A percentile compares a stretch with the other conserved stretches of the same genome.
Evolutionary conservation across 2,329 filamentous ascomycete species (phyloP).

Genomic region (Diaporthe citri): DNA sequence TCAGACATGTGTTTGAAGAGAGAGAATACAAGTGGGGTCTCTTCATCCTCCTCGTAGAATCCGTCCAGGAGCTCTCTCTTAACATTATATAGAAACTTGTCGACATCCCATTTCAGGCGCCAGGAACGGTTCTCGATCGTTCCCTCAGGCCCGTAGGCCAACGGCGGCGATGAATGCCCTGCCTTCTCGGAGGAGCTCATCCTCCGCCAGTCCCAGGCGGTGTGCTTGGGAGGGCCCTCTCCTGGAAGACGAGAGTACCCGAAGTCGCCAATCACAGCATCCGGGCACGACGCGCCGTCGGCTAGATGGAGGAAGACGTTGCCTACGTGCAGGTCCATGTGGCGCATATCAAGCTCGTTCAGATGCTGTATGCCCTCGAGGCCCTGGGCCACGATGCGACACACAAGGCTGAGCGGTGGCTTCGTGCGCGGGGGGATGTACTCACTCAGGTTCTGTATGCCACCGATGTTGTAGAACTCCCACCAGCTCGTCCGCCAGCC

Average conservation of each 20-base stretch:
- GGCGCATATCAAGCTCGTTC: neutral
- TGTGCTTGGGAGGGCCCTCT: neutral
- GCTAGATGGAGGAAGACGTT: neutral
- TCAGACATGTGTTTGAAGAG: neutral
- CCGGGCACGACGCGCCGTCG: neutral
- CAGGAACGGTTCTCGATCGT: neutral
- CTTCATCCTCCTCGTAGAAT: neutral
- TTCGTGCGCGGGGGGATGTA: too few relatives aligned
- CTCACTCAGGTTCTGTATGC: neutral
- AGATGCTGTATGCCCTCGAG: neutral
- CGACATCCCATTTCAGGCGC: neutral
- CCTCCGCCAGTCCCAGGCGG: fast-evolving
- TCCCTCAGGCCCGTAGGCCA: neutral
- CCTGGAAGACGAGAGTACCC: neutral
- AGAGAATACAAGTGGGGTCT: neutral
- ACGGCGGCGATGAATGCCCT: neutral
- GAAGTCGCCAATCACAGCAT: neutral
- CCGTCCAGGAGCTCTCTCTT: neutral
- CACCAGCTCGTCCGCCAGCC: neutral
- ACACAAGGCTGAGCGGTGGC: conserved; percentile 1
- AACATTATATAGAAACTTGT: neutral
- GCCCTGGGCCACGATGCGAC: neutral
- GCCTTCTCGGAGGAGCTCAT: neutral
- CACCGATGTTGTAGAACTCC: neutral
- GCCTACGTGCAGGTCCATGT: neutral